Base-by-base conservation (phyloP, 305 asterid genomes). In the Vinca major region DNA sequence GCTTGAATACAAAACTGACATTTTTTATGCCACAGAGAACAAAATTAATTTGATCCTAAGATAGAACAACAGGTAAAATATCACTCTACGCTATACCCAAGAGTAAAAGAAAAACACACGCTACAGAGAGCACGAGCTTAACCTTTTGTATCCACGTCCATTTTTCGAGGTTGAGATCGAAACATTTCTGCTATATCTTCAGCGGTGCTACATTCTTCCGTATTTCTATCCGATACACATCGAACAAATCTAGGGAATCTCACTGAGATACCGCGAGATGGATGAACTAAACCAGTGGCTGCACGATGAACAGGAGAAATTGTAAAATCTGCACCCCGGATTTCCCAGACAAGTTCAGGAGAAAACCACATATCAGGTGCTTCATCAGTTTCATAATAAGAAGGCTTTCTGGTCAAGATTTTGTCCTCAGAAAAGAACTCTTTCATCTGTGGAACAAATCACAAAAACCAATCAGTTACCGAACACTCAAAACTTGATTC, bases 301-400 rank as follows among this genome's bases (percentile, higher is more conserved):
- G 95, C 94, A 48, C 85, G 92, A 77, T 91, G 96, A 69, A 86
- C 90, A 10, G 96, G 95, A 0, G 98, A 89, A 12, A 89, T 78
- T 2, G 94, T 85, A 65, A 89, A 78, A 60, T 89, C 98, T 3
- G 98, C 89, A 16, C 96, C 96, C 82, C 78, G 78, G 78, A 89
- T 88, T 82, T 82, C 89, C 96, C 96, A 91, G 9, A 88, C 96
- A 17, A 91, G 66, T 78, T 88, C 89, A 0, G 94, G 84, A 54
- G 91, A 66, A 80, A 91, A 86, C 98, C 98, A 91, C 84, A 88
- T 74, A 73, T 88, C 90, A 0, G 98, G 86, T 68, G 66, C 87
- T 82, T 91, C 96, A n/a, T 75, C 85, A 64, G 96, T 89, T 78
- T 62, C 83, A 71, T 91, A 91, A 73, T 91, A 88, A 20, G 84